Conservation (phyloP, 257 asterid species). For the Datura wrightii region DNA sequence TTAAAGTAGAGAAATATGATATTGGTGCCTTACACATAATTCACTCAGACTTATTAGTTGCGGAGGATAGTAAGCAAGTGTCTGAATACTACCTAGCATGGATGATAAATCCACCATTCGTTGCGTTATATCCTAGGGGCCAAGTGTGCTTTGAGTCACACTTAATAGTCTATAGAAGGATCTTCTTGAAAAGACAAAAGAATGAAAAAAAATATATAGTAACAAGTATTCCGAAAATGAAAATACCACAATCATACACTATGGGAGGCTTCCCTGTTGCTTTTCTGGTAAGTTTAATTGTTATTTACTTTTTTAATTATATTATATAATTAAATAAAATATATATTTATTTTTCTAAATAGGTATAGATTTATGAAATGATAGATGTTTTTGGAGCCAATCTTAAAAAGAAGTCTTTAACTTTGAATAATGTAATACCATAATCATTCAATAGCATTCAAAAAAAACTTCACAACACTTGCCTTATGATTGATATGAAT, state of each 20-base stretch:
- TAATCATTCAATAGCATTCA: not conserved
- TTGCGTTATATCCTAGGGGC: not conserved
- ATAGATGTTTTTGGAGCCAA: not conserved
- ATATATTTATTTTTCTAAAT: not conserved
- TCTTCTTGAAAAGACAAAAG: not conserved
- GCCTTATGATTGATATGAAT: not conserved
- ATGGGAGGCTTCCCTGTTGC: not conserved
- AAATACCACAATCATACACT: not conserved
- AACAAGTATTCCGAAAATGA: not conserved
- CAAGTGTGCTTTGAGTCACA: not conserved
- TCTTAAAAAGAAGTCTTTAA: not conserved
- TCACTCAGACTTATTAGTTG: not conserved
- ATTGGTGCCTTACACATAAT: not conserved
- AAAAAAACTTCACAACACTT: not conserved
- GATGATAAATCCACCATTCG: not conserved
- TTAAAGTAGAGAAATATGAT: not conserved
- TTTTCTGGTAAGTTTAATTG: not conserved
- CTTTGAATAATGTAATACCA: not conserved
- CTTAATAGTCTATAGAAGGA: not conserved
- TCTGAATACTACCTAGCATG: not conserved
- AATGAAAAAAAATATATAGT: not conserved
- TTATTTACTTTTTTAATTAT: too few relatives aligned
- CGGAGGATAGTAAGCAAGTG: not conserved
- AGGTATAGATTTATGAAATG: not conserved
- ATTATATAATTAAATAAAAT: too few relatives aligned